phyloP scores from a whole-genome alignment of 495 filamentous ascomycete genomes.

The Hyaloscypha hepaticicola region DNA sequence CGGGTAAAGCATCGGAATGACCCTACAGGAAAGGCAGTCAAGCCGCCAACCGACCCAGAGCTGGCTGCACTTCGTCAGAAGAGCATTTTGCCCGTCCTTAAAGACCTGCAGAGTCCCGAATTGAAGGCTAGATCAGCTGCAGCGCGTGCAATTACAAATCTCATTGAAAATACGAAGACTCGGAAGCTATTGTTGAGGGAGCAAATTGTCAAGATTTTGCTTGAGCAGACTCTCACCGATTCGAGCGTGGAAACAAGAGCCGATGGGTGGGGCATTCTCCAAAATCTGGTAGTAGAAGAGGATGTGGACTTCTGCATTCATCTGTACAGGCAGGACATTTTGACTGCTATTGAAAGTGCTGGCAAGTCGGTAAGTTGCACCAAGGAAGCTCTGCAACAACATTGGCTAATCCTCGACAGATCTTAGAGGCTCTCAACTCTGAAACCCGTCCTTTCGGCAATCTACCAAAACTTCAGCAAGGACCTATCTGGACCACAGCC shows the following conservation, averaged over 20 bases:
- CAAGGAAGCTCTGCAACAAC: not conserved
- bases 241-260: constrained; percentile 54
- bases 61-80: constrained; percentile 54
- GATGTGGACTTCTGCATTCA: constrained; percentile 62
- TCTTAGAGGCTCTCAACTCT: constrained; percentile 43
- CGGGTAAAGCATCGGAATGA: constrained; percentile 33
- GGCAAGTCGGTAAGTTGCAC: constrained; percentile 44
- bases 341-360: constrained; percentile 54
- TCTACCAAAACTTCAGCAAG: constrained; percentile 48
- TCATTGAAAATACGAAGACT: constrained; percentile 56
- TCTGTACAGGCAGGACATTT: constrained; percentile 54
- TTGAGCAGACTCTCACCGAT: constrained; percentile 61
- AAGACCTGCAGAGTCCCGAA: constrained; percentile 54
- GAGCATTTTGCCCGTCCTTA: constrained; percentile 56
- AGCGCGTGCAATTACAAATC: constrained; percentile 53
- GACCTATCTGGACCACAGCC: constrained; percentile 48
- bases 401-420: constrained; percentile 31
- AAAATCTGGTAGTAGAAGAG: constrained; percentile 56
- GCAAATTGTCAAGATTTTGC: constrained; percentile 56
- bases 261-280: constrained; percentile 60
- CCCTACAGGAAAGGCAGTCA: constrained; percentile 48
- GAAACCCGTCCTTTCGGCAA: constrained; percentile 40
- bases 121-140: constrained; percentile 52
- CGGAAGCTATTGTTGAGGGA: constrained; percentile 59
- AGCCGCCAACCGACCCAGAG: constrained; percentile 54